Conservation (phyloP, 768 basidiomycete genomes). For the Krasilnikovozyma curviuscula region DNA sequence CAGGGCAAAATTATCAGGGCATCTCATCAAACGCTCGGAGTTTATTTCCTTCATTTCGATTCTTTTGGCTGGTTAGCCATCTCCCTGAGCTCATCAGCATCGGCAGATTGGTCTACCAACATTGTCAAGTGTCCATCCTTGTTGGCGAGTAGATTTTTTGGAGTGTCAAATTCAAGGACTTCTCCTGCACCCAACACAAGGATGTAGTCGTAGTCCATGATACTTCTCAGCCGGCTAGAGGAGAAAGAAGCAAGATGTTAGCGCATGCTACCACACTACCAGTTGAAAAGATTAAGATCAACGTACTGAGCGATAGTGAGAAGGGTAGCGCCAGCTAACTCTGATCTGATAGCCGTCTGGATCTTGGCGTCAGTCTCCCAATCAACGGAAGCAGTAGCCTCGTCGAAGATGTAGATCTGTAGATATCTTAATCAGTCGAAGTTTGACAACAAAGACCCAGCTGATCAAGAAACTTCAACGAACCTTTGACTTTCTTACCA, state of each 20-base stretch:
- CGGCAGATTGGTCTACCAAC: slow-evolving; percentile 1
- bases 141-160: slow-evolving; percentile 29
- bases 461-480: slow-evolving; percentile 43
- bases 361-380: slow-evolving; percentile 41
- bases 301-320: slow-evolving; percentile 38
- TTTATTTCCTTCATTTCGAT: too few species aligned
- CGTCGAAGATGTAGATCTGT: not conserved
- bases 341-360: slow-evolving; percentile 36
- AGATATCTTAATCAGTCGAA: not conserved
- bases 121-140: not conserved
- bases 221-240: slow-evolving; percentile 25
- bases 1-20: too few species aligned
- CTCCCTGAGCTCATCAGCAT: slow-evolving; percentile 6
- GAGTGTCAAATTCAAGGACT: slow-evolving; percentile 58
- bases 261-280: too few species aligned
- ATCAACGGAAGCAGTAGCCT: slow-evolving; percentile 30
- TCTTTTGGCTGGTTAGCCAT: not conserved
- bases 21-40: too few species aligned
- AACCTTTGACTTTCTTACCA: slow-evolving; percentile 39
- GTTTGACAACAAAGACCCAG: slow-evolving; percentile 3
- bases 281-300: not conserved
- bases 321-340: slow-evolving; percentile 32
- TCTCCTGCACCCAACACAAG: slow-evolving; percentile 45
- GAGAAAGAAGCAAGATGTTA: not conserved
- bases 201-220: slow-evolving; percentile 46